Evolutionary conservation across 2,329 filamentous ascomycete species (phyloP).

Genomic region (Trichoderma sp.): DNA sequence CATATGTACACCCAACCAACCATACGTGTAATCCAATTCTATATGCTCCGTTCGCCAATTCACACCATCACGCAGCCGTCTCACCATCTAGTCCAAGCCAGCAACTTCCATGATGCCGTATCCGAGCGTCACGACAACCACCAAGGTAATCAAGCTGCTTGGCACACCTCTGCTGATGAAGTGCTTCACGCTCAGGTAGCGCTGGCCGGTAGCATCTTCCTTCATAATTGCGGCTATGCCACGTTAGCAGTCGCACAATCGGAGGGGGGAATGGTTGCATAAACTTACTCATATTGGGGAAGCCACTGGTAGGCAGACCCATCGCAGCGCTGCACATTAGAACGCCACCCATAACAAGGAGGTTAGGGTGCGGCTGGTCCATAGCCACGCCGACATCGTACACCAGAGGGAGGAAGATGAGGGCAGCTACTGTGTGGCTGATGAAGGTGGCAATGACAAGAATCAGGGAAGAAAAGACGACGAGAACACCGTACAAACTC

Average conservation of each 20-base stretch:
- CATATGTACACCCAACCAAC: background rate
- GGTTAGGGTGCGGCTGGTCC: slow-evolving; percentile 86
- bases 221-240: slow-evolving; percentile 92
- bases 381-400: slow-evolving; percentile 80
- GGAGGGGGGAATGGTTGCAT: background rate
- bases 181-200: slow-evolving; percentile 88
- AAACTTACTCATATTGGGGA: slow-evolving; percentile 97
- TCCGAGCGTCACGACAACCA: slow-evolving; percentile 81
- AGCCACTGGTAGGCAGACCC: slow-evolving; percentile 92
- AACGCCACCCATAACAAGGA: slow-evolving; percentile 91
- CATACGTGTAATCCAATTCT: background rate
- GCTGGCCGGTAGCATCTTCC: slow-evolving; percentile 88
- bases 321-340: slow-evolving; percentile 97
- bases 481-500: slow-evolving; percentile 79
- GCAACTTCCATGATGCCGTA: slow-evolving; percentile 85
- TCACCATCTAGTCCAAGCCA: slow-evolving; percentile 48
- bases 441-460: slow-evolving; percentile 96
- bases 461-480: slow-evolving; percentile 82
- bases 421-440: slow-evolving; percentile 90
- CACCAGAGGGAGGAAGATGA: slow-evolving; percentile 92
- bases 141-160: slow-evolving; percentile 75
- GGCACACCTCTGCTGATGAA: slow-evolving; percentile 94
- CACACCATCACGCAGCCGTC: background rate
- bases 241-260: slow-evolving; percentile 25
- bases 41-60: background rate